Conservation (phyloP, 2,329 filamentous ascomycete species). For the Pseudogymnoascus sp. region DNA sequence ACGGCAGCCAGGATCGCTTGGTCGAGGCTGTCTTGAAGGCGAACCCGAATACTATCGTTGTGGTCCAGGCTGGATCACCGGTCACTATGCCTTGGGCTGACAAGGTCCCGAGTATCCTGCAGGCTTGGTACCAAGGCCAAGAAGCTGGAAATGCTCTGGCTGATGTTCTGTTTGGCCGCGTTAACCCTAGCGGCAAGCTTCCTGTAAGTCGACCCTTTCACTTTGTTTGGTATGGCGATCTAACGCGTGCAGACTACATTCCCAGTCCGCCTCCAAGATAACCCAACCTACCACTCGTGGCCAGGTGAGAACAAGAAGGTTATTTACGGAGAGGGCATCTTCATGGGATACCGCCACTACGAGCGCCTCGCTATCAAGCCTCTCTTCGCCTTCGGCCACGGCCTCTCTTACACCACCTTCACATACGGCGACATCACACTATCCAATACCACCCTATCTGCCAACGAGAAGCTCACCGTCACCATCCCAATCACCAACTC, state of each 20-base stretch:
- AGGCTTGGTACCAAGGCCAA: conserved; percentile 66
- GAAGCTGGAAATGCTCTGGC: conserved; percentile 63
- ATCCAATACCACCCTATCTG: conserved; percentile 36
- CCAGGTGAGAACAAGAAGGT: conserved; percentile 63
- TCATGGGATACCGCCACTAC: conserved; percentile 68
- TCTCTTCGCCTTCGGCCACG: conserved; percentile 68
- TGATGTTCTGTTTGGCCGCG: conserved; percentile 58
- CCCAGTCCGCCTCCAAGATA: conserved; percentile 56
- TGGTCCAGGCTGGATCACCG: conserved; percentile 64
- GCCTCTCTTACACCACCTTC: conserved; percentile 67
- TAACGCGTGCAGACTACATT: conserved; percentile 50
- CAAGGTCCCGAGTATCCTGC: conserved; percentile 58
- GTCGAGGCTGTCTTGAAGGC: conserved; percentile 55
- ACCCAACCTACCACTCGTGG: conserved; percentile 68
- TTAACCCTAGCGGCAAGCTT: conserved; percentile 62
- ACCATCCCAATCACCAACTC: conserved; percentile 54
- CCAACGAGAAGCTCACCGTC: conserved; percentile 30
- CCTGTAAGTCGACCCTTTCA: conserved; percentile 34
- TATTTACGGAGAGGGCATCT: conserved; percentile 66
- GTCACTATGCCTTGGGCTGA: conserved; percentile 66
- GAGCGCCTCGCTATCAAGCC: conserved; percentile 55
- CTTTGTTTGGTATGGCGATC: conserved; percentile 13
- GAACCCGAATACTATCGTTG: conserved; percentile 61
- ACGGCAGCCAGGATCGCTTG: conserved; percentile 55
- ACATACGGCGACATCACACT: conserved; percentile 54